phyloP scores from a whole-genome alignment of 148 eudicot species.

The Fagopyrum tataricum region DNA sequence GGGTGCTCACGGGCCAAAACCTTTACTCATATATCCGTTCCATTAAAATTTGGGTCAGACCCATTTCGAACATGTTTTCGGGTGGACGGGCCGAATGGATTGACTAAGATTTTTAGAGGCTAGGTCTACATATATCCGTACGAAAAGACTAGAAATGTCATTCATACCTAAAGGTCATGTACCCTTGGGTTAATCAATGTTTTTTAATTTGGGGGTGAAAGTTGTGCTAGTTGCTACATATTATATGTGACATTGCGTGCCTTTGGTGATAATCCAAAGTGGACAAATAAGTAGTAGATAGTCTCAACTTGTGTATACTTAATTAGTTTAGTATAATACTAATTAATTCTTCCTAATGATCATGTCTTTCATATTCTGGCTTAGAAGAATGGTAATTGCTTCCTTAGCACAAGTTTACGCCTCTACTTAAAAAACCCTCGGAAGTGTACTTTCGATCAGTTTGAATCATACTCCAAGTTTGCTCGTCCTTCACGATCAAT shows the following conservation, averaged over 20 bases:
- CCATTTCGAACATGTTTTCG: too few relatives aligned
- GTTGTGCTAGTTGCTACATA: not conserved
- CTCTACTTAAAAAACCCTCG: not conserved
- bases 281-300: not conserved
- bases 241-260: not conserved
- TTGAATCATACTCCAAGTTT: constrained; percentile 1
- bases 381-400: constrained; percentile 3
- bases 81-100: too few relatives aligned
- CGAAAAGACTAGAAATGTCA: too few relatives aligned
- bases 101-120: too few relatives aligned
- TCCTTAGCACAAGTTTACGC: not conserved
- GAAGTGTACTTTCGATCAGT: not conserved
- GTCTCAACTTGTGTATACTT: not conserved
- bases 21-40: too few relatives aligned
- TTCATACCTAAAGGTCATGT: too few relatives aligned
- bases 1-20: too few relatives aligned
- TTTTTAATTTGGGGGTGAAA: not conserved
- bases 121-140: too few relatives aligned
- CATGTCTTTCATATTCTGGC: not conserved
- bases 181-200: not conserved
- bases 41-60: too few relatives aligned
- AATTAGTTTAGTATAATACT: not conserved
- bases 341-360: not conserved
- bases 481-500: not conserved
- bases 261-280: not conserved